Conservation (phyloP, 2,329 filamentous ascomycete genomes). For the Aspergillus neoniger region DNA sequence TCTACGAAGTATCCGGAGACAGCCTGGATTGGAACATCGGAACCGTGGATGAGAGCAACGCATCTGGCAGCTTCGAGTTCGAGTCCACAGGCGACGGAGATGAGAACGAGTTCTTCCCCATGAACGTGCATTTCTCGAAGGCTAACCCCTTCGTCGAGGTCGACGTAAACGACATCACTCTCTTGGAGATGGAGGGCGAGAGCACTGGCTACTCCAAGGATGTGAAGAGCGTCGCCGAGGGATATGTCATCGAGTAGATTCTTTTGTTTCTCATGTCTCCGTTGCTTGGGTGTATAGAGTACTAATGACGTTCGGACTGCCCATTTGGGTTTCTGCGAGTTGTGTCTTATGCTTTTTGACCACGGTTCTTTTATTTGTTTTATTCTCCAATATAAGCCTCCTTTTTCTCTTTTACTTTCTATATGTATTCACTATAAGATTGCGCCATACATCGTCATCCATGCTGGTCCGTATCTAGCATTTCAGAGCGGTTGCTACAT, state of each 20-base stretch:
- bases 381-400: constrained; percentile 22
- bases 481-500: too few relatives aligned
- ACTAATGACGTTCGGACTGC: constrained; percentile 42
- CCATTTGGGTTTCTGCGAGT: constrained; percentile 15
- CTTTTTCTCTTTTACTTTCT: not conserved
- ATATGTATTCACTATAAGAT: not conserved
- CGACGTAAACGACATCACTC: constrained; percentile 64
- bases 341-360: constrained; percentile 22
- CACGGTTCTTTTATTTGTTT: constrained; percentile 23
- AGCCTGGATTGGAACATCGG: constrained; percentile 93
- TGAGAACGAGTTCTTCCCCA: constrained; percentile 97
- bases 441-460: not conserved
- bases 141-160: constrained; percentile 84
- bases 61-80: constrained; percentile 89
- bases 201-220: constrained; percentile 49
- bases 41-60: constrained; percentile 76
- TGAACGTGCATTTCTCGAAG: constrained; percentile 89
- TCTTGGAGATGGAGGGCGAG: constrained; percentile 50
- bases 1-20: constrained; percentile 91
- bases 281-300: constrained; percentile 35
- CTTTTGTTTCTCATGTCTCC: constrained; percentile 8
- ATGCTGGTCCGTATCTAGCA: not conserved
- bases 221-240: constrained; percentile 47
- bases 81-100: constrained; percentile 82
- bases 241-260: constrained; percentile 48